Evolutionary conservation across 1,284 basidiomycete species (phyloP).

Genomic region (Microstroma glucosiphilum): DNA sequence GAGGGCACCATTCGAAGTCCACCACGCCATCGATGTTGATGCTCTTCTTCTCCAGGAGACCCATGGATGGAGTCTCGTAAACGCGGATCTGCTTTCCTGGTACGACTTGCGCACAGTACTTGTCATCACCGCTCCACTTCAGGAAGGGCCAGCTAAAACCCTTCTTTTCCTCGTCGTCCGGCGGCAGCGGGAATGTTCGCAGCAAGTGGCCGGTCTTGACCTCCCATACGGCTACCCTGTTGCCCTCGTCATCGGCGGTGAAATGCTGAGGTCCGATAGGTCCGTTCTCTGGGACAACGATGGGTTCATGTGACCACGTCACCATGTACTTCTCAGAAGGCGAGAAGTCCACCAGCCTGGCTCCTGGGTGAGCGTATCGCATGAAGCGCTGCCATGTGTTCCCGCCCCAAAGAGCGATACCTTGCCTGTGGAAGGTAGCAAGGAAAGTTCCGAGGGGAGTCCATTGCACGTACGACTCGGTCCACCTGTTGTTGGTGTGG

Average conservation of each 20-base stretch:
- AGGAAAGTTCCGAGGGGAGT: constrained; percentile 91
- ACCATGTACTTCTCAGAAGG: constrained; percentile 95
- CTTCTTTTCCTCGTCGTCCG: constrained; percentile 54
- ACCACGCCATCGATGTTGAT: constrained; percentile 96
- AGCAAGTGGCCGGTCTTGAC: constrained; percentile 86
- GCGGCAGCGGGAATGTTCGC: constrained; percentile 74
- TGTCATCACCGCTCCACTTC: constrained; percentile 97
- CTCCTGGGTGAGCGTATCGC: constrained; percentile 90
- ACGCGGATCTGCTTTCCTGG: constrained; percentile 90
- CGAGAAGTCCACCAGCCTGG: constrained; percentile 94
- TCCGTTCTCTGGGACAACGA: constrained; percentile 75
- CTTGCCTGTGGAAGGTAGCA: constrained; percentile 88
- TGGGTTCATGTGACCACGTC: constrained; percentile 95
- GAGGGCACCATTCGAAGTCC: constrained; percentile 98
- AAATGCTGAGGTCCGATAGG: constrained; percentile 61
- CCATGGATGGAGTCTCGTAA: constrained; percentile 91
- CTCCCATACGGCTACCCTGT: constrained; percentile 96
- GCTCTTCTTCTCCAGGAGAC: constrained; percentile 90
- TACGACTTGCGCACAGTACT: constrained; percentile 81
- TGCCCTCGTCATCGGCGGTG: constrained; percentile 90
- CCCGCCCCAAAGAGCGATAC: constrained; percentile 93
- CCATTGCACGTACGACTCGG: constrained; percentile 95
- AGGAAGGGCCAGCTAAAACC: constrained; percentile 77
- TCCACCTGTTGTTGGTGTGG: constrained; percentile 74
- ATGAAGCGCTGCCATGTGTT: constrained; percentile 75